These are phyloP conservation scores for Bryum argenteum DNA, from an alignment of 225 moss, liverwort and hornwort genomes.

Conservation along the genomic window DNA sequence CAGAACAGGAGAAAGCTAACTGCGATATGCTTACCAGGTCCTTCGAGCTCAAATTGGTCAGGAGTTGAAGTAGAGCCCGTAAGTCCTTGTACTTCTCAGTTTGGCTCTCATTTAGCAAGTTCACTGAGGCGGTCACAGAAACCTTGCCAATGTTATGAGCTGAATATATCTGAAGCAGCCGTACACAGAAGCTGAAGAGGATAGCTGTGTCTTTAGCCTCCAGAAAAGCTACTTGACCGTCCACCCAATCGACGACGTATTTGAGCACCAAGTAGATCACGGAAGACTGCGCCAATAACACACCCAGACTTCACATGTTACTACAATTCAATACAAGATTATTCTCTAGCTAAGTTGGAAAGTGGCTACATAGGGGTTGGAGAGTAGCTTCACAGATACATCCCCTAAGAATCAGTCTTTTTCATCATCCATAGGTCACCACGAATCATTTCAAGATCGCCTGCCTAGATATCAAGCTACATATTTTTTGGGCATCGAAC, in stretches of 20 bases:
- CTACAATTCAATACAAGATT: conserved; percentile 9
- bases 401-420: background rate
- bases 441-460: conserved; percentile 15
- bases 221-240: conserved; percentile 98
- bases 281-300: conserved; percentile 78
- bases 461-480: conserved; percentile 1
- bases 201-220: conserved; percentile 94
- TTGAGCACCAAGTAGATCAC: conserved; percentile 97
- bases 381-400: conserved; percentile 16
- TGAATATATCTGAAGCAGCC: conserved; percentile 96
- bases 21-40: conserved; percentile 73
- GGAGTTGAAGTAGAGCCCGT: conserved; percentile 90
- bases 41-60: conserved; percentile 97
- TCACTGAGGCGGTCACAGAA: conserved; percentile 83
- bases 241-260: conserved; percentile 99
- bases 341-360: background rate
- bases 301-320: conserved; percentile 8
- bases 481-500: conserved; percentile 1
- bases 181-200: conserved; percentile 95
- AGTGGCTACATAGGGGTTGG: background rate
- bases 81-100: conserved; percentile 99
- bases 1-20: conserved; percentile 17
- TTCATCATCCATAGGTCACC: background rate
- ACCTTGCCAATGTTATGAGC: conserved; percentile 97
- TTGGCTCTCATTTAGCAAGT: conserved; percentile 83